Conservation (phyloP, 2,329 filamentous ascomycete species). For the Cytospora piceicola region DNA sequence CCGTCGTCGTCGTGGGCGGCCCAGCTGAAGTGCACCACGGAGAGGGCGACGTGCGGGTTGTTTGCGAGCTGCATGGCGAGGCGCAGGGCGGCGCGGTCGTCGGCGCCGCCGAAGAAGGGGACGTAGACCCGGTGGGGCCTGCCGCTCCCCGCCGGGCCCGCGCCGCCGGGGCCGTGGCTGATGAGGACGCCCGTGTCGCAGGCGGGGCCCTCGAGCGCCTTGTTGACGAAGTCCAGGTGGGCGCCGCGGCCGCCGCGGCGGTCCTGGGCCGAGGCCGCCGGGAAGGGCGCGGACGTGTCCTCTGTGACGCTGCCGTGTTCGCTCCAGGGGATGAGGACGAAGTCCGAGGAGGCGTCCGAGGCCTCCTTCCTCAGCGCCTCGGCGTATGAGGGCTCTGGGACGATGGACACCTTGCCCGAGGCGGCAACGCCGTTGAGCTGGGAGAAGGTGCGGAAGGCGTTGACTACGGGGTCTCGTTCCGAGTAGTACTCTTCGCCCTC, state of each 20-base stretch:
- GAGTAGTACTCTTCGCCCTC: constrained; percentile 75
- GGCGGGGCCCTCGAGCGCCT: constrained; percentile 63
- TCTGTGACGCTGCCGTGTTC: constrained; percentile 78
- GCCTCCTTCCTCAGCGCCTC: constrained; percentile 75
- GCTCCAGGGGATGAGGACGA: constrained; percentile 88
- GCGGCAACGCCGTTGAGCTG: constrained; percentile 82
- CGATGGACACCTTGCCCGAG: constrained; percentile 78
- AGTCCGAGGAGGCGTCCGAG: constrained; percentile 69
- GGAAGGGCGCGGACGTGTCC: constrained; percentile 49
- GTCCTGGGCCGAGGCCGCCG: constrained; percentile 54
- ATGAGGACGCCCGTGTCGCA: constrained; percentile 80
- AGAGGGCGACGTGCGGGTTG: constrained; percentile 78
- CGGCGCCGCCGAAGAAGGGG: constrained; percentile 81
- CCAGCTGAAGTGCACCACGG: constrained; percentile 65
- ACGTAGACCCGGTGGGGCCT: constrained; percentile 84
- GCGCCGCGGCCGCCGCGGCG: constrained; percentile 64
- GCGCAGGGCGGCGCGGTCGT: constrained; percentile 78
- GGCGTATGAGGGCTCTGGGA: constrained; percentile 77
- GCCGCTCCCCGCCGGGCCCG: constrained; percentile 51
- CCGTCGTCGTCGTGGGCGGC: constrained; percentile 31
- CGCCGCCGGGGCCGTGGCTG: constrained; percentile 62
- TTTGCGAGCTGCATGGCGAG: constrained; percentile 84
- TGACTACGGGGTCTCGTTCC: constrained; percentile 78
- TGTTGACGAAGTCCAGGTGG: constrained; percentile 76
- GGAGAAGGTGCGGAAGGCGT: constrained; percentile 87